Percentiles rank a stretch among this genome's conserved stretches.
phyloP scores from a whole-genome alignment of 441 rosid species.

The Erysimum cheiri region DNA sequence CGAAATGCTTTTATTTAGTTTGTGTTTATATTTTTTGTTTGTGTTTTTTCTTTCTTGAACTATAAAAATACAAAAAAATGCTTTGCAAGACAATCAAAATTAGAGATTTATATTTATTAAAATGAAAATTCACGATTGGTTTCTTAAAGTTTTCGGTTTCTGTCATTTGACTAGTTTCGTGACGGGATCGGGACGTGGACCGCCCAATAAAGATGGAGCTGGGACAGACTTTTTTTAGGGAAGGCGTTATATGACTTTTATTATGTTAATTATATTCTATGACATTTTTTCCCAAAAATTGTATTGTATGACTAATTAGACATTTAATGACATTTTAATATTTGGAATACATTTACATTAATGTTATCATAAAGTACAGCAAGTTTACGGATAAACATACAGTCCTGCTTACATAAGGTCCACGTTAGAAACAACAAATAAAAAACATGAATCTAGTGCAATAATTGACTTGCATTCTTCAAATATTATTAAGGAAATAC shows the following conservation, averaged over 20 bases:
- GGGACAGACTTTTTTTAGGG: constrained; percentile 35
- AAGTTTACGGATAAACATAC: constrained; percentile 30
- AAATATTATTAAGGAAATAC: not conserved
- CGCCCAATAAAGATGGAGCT: constrained; percentile 30
- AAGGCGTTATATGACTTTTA: constrained; percentile 22
- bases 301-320: not conserved
- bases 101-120: no score
- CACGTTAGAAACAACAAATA: constrained; percentile 21
- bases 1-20: no score
- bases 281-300: not conserved
- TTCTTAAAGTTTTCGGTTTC: not conserved
- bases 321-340: constrained; percentile 7
- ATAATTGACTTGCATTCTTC: not conserved
- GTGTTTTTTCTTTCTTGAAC: no score
- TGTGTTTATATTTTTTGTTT: no score
- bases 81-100: no score
- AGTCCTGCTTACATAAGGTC: constrained; percentile 34
- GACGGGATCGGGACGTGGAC: constrained; percentile 19
- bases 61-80: no score
- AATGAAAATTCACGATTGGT: not conserved
- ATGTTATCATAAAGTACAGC: not conserved
- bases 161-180: not conserved
- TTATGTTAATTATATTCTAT: not conserved
- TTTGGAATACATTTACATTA: not conserved
- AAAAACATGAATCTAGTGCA: constrained; percentile 4